These are phyloP conservation scores for Tuber microsphaerosporum DNA, from an alignment of 495 filamentous ascomycete genomes.

Conservation along the genomic window DNA sequence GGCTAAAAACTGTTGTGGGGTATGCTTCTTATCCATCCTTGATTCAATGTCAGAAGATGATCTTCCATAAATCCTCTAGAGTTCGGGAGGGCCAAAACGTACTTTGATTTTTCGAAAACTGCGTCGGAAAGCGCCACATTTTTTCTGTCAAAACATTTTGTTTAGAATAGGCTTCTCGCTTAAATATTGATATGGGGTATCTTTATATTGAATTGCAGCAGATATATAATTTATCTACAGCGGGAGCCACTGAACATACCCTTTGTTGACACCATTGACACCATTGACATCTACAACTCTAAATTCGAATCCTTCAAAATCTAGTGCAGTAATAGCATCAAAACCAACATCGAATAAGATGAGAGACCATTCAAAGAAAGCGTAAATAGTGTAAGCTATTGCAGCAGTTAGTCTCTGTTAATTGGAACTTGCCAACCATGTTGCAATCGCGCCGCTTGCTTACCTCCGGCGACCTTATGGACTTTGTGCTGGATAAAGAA, in stretches of 20 bases:
- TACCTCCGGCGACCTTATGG: constrained; percentile 88
- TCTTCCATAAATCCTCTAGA: background rate
- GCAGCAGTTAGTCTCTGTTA: constrained; percentile 30
- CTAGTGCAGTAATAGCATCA: constrained; percentile 91
- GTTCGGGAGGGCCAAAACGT: constrained; percentile 30
- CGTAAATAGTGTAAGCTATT: constrained; percentile 92
- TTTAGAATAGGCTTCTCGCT: constrained; percentile 23
- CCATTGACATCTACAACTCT: constrained; percentile 84
- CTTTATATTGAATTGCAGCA: constrained; percentile 14
- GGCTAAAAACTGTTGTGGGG: constrained; percentile 55
- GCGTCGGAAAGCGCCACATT: constrained; percentile 55
- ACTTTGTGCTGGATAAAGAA: constrained; percentile 99
- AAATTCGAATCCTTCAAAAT: constrained; percentile 86
- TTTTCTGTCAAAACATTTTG: constrained; percentile 26
- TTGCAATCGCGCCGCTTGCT: constrained; percentile 40
- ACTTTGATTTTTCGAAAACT: constrained; percentile 65
- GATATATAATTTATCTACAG: constrained; percentile 51
- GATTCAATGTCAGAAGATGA: constrained; percentile 21
- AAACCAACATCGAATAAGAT: constrained; percentile 94
- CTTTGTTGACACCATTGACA: constrained; percentile 81
- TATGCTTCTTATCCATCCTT: constrained; percentile 63
- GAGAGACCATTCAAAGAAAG: constrained; percentile 95
- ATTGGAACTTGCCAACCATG: background rate
- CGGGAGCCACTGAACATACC: constrained; percentile 98
- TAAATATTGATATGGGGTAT: constrained; percentile 11